Conservation (phyloP, 2,329 filamentous ascomycete species). For the Pseudocercospora pini-densiflorae region DNA sequence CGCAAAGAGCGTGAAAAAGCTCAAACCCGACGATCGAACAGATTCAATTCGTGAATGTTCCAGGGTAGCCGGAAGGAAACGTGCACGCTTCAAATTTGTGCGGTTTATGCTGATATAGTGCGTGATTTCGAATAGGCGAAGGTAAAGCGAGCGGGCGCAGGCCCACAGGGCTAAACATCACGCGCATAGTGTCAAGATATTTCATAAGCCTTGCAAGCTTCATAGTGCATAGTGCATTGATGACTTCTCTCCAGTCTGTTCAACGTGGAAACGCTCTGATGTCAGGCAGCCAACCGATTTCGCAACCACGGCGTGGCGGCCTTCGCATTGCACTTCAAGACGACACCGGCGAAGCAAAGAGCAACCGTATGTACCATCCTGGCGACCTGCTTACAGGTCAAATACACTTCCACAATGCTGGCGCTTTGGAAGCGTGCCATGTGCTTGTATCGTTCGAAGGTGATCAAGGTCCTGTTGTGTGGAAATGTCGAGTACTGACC, state of each 20-base stretch:
- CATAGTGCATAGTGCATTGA: not conserved
- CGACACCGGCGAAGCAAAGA: not conserved
- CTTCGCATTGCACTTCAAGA: conserved; percentile 4
- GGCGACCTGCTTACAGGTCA: conserved; percentile 5
- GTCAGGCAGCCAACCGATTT: not conserved
- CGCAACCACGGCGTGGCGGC: not conserved
- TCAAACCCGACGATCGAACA: too few species aligned
- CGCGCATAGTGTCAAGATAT: not conserved
- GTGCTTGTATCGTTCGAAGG: not conserved
- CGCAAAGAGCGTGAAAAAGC: too few species aligned
- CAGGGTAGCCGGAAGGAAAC: too few species aligned
- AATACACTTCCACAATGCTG: not conserved
- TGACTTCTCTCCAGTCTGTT: not conserved
- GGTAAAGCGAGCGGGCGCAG: not conserved
- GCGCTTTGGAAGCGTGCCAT: not conserved
- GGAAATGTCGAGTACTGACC: not conserved
- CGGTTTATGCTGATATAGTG: too few species aligned
- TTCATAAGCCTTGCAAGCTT: not conserved
- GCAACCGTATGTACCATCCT: conserved; percentile 6
- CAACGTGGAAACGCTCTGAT: not conserved
- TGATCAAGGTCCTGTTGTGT: not conserved
- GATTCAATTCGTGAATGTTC: too few species aligned
- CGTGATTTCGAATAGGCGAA: too few species aligned
- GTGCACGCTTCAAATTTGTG: not conserved
- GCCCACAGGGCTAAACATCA: not conserved